Evolutionary conservation across 306 rosid species (phyloP).

Genomic region (Aeschynomene evenia): DNA sequence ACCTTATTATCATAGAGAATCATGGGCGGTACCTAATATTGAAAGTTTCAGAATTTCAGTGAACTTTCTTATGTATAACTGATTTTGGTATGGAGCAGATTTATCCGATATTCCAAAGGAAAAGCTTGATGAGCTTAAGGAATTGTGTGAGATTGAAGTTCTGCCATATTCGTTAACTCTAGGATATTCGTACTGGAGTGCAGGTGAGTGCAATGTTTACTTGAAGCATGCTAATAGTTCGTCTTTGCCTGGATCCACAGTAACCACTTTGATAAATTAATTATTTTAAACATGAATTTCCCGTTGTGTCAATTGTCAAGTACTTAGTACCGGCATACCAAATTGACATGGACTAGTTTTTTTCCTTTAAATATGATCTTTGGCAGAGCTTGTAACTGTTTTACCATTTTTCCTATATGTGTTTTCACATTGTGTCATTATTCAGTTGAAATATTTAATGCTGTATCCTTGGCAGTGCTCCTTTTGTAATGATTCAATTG

Average conservation of each 20-base stretch:
- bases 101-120: conserved; percentile 65
- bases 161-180: conserved; percentile 74
- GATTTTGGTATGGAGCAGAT: conserved; percentile 44
- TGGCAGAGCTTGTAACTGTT: neutral
- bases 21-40: neutral
- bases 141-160: conserved; percentile 69
- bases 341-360: neutral
- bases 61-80: conserved; percentile 12
- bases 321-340: neutral
- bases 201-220: conserved; percentile 57
- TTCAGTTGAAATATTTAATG: neutral
- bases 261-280: neutral
- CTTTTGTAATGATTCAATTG: conserved; percentile 20
- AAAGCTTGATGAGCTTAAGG: conserved; percentile 63
- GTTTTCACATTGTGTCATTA: neutral
- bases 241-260: neutral
- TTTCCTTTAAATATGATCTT: neutral
- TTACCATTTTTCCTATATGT: neutral
- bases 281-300: neutral
- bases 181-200: conserved; percentile 90
- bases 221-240: neutral
- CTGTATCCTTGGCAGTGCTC: neutral
- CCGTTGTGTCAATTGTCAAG: neutral
- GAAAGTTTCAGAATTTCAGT: conserved; percentile 15
- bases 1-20: neutral